Evolutionary conservation across 2,329 filamentous ascomycete genomes (phyloP), one percentile per base, ranked within the genome.

Genomic region (Cercospora canescens): DNA sequence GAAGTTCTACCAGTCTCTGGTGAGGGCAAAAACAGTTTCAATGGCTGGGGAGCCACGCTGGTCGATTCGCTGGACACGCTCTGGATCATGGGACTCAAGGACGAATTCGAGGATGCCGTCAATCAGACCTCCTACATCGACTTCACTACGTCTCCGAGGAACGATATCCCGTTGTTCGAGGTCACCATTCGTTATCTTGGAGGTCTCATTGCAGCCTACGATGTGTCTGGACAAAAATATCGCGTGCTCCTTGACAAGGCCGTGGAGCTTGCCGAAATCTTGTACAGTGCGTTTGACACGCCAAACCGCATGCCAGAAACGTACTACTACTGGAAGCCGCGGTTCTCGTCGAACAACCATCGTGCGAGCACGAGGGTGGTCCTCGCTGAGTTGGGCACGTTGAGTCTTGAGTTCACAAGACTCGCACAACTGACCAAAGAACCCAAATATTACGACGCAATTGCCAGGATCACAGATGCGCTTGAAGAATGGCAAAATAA

Each of bases 151-250:
- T 89, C 87, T 30, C 78, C 82, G 14, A 83, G 89, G 57, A 76
- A 79, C 39, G 87, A 91, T 56, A 95, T 97, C 54, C 93, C 93
- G n/a, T 85, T 96, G 7, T 97, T 97, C 72, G 94, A 97, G 79
- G 96, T 93, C 0, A 92, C 89, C 11, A 97, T 98, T 75, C 88
- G 94, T 60, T 97, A 97, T 73, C 84, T 98, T 4, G 94, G 94
- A 34, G 94, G 94, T 1, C 81, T 98, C 50, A 76, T 97, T 48
- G 89, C 89, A 41, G 94, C 94, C 6, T 97, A 94, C 76, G 94
- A 98, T 79, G 84, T 97, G 63, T 94, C 91, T 60, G 90, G 71
- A 87, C 18, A 86, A 6, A 82, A 83, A 68, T 90, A 96, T 73
- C 80, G 84, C 21, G 82, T 90, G 26, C 83, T 96, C 11, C 83